Base-by-base conservation (phyloP, 2,329 filamentous ascomycete genomes). In the Curvularia lunata region DNA sequence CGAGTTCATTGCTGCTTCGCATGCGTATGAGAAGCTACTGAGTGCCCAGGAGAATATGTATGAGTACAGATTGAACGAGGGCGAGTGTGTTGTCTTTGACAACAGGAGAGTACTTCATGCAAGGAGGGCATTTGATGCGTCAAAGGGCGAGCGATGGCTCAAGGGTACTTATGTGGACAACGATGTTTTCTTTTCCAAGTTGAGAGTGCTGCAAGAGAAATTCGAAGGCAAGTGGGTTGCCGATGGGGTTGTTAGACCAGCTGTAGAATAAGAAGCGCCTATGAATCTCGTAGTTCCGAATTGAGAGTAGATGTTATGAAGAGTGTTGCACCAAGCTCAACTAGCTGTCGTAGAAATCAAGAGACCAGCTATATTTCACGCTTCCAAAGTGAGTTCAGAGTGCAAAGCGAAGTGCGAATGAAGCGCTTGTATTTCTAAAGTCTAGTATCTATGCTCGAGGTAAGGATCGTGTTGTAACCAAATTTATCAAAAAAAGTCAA, bases 71-170 rank as follows among this genome's bases (percentile, higher is more conserved):
- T 81, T 97, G 75, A 80, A 86, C 52, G 87, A 90, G 4, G 95
- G 94, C 3, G 91, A 97, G 70, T 96, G 92, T 72, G 92, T 93
- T 12, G 83, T 99, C n/a, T 98, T 99, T 72, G 89, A 96, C 74
- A 98, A 98, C 72, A 79, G 87, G 58, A 84, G 94, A 18, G 83
- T 96, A n/a, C 77, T 96, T 71, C 95, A 98, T 79, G 94, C 92
- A 0, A 83, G 95, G 4, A 84, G 82, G 16, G 85, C 87, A 28
- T 98, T 98, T 76, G 87, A 94, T 72, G 77, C 82, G 0, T 78
- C 78, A 0, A 82, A 83, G 6, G 91, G 91, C 0, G 84, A 87
- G 60, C 83, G 94, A 51, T 96, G 91, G 91, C 78, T 98, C 53
- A 90, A 91, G 66, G 95, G 95, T 4, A 85, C 91, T 0, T 99